A percentile compares a stretch with the other conserved stretches of the same genome.
These are phyloP conservation scores for Phtheirospermum japonicum DNA, from an alignment of 257 asterid species.

Conservation along the genomic window DNA sequence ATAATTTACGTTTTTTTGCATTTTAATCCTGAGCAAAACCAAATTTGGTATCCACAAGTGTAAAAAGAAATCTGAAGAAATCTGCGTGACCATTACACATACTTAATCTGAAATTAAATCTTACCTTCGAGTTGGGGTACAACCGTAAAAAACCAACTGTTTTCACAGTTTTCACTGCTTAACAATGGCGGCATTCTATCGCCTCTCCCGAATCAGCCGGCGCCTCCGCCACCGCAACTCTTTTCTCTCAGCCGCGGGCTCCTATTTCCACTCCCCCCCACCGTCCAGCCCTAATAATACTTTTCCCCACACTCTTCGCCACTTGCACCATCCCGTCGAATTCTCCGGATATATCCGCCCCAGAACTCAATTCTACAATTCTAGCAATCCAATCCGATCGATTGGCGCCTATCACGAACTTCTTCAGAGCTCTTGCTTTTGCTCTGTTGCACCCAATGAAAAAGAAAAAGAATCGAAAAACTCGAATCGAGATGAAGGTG, in stretches of 20 bases:
- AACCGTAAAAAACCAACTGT: not conserved
- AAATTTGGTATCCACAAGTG: too few relatives aligned
- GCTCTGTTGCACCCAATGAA: constrained; percentile 35
- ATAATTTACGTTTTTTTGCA: too few relatives aligned
- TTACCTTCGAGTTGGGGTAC: not conserved
- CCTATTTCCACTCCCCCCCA: constrained; percentile 10
- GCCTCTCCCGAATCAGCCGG: constrained; percentile 35
- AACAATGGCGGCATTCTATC: constrained; percentile 31
- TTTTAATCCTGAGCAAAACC: too few relatives aligned
- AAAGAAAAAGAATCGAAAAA: constrained; percentile 35
- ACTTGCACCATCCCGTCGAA: constrained; percentile 21
- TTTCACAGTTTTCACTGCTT: not conserved
- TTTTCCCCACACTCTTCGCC: constrained; percentile 20
- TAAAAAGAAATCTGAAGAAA: too few relatives aligned
- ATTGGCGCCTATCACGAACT: constrained; percentile 34
- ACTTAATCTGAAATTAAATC: too few relatives aligned
- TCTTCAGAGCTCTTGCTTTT: constrained; percentile 34
- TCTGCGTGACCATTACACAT: too few relatives aligned
- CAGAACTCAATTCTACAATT: constrained; percentile 21
- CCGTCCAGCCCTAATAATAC: constrained; percentile 6
- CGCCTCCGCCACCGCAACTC: constrained; percentile 30
- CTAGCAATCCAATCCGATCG: constrained; percentile 23
- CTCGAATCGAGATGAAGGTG: constrained; percentile 20
- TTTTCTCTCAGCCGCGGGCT: constrained; percentile 22
- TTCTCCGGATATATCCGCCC: constrained; percentile 20